Base-by-base conservation (phyloP, 352 stramenopile species). In the Phytophthora fragariae region DNA sequence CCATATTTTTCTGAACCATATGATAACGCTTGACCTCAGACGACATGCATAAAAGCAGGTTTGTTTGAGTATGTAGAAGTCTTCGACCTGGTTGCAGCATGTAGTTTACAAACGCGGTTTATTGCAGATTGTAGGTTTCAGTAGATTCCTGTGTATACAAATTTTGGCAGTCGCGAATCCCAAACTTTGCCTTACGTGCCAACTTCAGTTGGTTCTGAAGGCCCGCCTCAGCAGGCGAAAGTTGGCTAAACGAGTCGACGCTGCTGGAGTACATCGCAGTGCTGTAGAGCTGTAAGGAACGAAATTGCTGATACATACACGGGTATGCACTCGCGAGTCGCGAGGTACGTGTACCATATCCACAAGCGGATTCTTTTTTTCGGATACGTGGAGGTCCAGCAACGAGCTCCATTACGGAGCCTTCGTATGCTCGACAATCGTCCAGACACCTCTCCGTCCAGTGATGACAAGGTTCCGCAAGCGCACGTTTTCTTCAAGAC, bases 91-190 rank as follows among this genome's bases (percentile, higher is more conserved):
- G 19, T 19, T 1, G 14, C 3, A 24, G 44, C 17, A 52, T 52
- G 46, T 24, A 52, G 46, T 21, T 17, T 14, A 52, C 24, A 52
- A 14, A 12, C 7, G 3, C 7, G 8, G 10, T 12, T 11, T 27
- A 52, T 52, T 19, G 2, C 2, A 5, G 5, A 5, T 15, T 3
- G 9, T 6, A 24, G 46, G 8, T 52, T 24, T 52, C 17, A 6
- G 19, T 33, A 71, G 65, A 72, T 74, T 70, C 68, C 24, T 65
- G 33, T 50, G 17, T 37, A 74, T 74, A 70, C 37, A 70, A 27
- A 12, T 70, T 65, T 65, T 46, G 55, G 27, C 46, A 74, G 60
- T 65, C 68, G 61, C 14, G 64, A 65, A 71, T 71, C 64, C 29
- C 29, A 31, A 5, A 31, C 29, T 31, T 31, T 31, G 27, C 27